Conservation (phyloP, 2,329 filamentous ascomycete genomes). For the Trichoderma simmonsii region DNA sequence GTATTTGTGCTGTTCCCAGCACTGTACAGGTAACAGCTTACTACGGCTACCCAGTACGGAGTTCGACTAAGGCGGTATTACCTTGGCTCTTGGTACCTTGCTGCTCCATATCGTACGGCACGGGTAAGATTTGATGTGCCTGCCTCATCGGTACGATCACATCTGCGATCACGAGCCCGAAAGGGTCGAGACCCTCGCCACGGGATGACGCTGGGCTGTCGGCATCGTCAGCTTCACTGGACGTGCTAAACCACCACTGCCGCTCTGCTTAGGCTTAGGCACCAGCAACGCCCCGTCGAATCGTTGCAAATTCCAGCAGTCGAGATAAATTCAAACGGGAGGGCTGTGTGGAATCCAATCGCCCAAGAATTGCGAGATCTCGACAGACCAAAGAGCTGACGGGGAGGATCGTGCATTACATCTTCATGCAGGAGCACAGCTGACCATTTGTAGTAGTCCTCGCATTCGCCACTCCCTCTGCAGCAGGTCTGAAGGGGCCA, state of each 20-base stretch:
- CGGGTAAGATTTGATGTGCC: conserved; percentile 13
- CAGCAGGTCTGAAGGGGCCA: background rate
- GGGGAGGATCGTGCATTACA: conserved; percentile 6
- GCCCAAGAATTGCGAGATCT: background rate
- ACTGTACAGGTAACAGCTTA: background rate
- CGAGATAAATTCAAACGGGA: background rate
- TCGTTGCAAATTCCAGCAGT: background rate
- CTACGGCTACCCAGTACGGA: background rate
- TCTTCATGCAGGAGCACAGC: conserved; percentile 12
- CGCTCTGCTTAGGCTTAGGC: background rate
- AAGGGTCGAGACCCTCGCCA: background rate
- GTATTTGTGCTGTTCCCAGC: background rate
- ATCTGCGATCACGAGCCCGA: conserved; percentile 12
- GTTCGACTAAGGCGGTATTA: background rate
- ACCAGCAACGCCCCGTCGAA: background rate
- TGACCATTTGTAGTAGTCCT: conserved; percentile 2
- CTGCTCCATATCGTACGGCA: conserved; percentile 2
- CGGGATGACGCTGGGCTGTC: background rate
- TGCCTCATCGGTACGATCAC: conserved; percentile 14
- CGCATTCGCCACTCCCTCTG: background rate
- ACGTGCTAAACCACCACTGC: background rate
- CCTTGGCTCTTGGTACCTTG: background rate
- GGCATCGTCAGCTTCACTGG: background rate
- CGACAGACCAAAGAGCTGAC: background rate
- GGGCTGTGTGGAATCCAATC: background rate